Evolutionary conservation across 345 rosid genomes (phyloP).

Genomic region (Murraya paniculata): DNA sequence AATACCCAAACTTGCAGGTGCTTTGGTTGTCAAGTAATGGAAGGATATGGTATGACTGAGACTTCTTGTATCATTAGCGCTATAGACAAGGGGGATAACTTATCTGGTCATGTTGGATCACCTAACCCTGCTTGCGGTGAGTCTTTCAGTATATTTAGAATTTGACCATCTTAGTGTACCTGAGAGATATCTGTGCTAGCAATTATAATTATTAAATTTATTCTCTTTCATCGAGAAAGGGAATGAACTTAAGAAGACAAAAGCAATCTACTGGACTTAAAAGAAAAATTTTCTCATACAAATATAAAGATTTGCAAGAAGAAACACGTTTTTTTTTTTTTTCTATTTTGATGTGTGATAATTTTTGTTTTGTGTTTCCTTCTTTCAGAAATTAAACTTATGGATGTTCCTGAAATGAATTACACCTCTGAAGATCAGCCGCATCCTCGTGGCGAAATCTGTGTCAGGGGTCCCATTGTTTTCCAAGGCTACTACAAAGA

Average conservation of each 20-base stretch:
- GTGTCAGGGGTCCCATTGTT: slow-evolving; percentile 83
- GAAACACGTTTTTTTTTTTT: neutral
- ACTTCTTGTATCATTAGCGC: slow-evolving; percentile 67
- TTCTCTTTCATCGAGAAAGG: neutral
- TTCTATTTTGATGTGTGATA: neutral
- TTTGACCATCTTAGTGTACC: neutral
- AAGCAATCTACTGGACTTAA: neutral
- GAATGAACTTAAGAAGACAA: neutral
- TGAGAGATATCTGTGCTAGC: neutral
- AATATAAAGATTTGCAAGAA: neutral
- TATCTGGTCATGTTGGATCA: slow-evolving; percentile 89
- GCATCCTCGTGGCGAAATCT: slow-evolving; percentile 88
- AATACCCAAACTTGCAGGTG: slow-evolving; percentile 46
- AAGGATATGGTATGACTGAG: slow-evolving; percentile 97
- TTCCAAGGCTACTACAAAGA: slow-evolving; percentile 89
- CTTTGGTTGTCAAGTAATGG: slow-evolving; percentile 78
- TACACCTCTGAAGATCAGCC: slow-evolving; percentile 88
- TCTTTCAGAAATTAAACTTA: slow-evolving; percentile 75
- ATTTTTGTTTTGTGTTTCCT: neutral
- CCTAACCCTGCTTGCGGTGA: slow-evolving; percentile 80
- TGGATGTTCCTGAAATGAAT: slow-evolving; percentile 96
- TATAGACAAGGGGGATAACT: slow-evolving; percentile 62
- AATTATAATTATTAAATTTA: neutral
- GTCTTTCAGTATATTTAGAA: slow-evolving; percentile 13
- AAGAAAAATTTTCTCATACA: neutral